phyloP scores from a whole-genome alignment of 169 alveolate species.

The Plasmodium vivax region DNA sequence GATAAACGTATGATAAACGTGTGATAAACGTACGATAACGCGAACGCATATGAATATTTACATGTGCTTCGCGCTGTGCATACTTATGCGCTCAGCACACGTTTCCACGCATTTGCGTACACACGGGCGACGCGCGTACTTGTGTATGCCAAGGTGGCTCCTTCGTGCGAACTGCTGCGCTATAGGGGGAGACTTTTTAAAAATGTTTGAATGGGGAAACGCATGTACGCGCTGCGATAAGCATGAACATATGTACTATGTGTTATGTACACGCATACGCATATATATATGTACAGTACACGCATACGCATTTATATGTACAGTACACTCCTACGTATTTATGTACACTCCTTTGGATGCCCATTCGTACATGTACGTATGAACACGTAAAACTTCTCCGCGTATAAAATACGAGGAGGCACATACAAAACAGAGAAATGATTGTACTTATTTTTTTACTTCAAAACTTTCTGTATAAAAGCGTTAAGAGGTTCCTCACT shows the following conservation, averaged over 20 bases:
- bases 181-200: neutral
- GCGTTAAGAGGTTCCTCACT: constrained; percentile 15
- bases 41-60: neutral
- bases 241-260: neutral
- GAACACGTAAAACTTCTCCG: neutral
- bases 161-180: neutral
- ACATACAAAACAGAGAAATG: neutral
- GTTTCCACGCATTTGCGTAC: neutral
- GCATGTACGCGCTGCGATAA: neutral
- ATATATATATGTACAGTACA: neutral
- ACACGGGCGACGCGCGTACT: neutral
- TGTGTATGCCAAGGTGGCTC: neutral
- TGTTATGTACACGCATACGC: neutral
- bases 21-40: neutral
- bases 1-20: no score
- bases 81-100: neutral
- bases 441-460: constrained; percentile 17
- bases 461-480: constrained; percentile 10
- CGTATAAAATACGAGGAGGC: neutral
- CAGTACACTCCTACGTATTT: neutral
- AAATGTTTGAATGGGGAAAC: neutral
- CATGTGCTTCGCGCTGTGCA: neutral
- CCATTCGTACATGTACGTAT: neutral
- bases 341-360: neutral
- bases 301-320: neutral